Evolutionary conservation across 331 rosid genomes (phyloP).

Genomic region (Telfairia occidentalis): DNA sequence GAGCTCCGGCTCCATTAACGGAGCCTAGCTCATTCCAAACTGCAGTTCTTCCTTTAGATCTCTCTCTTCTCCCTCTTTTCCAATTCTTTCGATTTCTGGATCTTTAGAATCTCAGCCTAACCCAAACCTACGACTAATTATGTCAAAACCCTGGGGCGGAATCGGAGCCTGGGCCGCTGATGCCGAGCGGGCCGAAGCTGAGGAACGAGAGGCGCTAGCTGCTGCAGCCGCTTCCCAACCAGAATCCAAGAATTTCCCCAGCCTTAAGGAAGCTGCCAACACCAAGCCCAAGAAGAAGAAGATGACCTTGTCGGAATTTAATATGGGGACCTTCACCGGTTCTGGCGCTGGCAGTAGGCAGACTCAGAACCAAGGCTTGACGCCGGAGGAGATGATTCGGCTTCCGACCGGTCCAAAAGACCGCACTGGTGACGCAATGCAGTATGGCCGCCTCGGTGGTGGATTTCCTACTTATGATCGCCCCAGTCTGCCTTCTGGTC

Average conservation of each 20-base stretch:
- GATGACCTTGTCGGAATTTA: conserved; percentile 47
- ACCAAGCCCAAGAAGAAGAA: conserved; percentile 72
- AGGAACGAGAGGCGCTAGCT: conserved; percentile 46
- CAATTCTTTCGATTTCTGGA: conserved; percentile 13
- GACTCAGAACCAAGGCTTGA: conserved; percentile 25
- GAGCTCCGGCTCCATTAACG: conserved; percentile 41
- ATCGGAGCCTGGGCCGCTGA: conserved; percentile 96
- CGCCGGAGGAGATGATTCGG: conserved; percentile 64
- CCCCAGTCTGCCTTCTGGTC: conserved; percentile 24
- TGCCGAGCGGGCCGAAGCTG: conserved; percentile 79
- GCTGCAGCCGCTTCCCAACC: conserved; percentile 24
- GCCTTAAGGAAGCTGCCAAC: conserved; percentile 61
- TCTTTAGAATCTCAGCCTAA: conserved; percentile 22
- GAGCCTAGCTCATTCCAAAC: conserved; percentile 29
- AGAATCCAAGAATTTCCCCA: conserved; percentile 50
- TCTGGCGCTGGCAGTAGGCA: conserved; percentile 13
- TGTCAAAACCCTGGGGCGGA: conserved; percentile 80
- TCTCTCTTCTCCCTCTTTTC: background rate
- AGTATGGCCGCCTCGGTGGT: conserved; percentile 47
- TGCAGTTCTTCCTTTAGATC: background rate
- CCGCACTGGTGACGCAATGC: conserved; percentile 71
- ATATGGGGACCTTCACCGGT: conserved; percentile 5
- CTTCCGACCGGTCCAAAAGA: conserved; percentile 91
- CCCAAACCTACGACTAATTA: conserved; percentile 4
- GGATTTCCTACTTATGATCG: conserved; percentile 59